Conservation (phyloP, 257 asterid genomes). For the Nicotiana otophora region DNA sequence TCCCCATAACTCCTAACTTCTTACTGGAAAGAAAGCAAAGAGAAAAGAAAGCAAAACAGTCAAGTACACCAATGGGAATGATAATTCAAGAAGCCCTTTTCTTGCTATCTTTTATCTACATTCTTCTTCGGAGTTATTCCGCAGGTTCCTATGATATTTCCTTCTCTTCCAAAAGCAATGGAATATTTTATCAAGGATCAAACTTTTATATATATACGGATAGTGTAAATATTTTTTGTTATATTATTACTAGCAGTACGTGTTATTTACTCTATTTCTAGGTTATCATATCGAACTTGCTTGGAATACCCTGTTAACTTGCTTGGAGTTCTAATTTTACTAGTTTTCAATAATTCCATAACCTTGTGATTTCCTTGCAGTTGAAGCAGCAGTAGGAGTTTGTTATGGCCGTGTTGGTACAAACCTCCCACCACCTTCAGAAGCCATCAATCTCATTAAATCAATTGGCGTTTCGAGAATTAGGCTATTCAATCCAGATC, state of each 20-base stretch:
- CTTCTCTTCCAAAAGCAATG: neutral
- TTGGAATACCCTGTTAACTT: no score
- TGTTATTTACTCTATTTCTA: no score
- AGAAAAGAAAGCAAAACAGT: neutral
- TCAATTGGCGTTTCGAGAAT: conserved; percentile 45
- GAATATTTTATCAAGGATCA: neutral
- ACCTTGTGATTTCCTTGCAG: conserved; percentile 15
- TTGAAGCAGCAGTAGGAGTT: conserved; percentile 56
- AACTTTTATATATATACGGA: neutral
- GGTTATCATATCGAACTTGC: no score
- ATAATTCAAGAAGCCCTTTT: neutral
- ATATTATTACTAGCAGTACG: no score
- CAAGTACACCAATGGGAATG: neutral
- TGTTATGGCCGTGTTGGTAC: conserved; percentile 56
- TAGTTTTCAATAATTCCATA: neutral
- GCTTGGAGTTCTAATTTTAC: no score
- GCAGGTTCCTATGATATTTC: neutral
- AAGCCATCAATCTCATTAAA: conserved; percentile 35
- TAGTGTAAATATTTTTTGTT: neutral
- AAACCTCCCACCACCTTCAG: conserved; percentile 47
- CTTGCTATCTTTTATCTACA: neutral
- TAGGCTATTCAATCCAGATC: conserved; percentile 58
- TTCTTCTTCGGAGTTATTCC: neutral
- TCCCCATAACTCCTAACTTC: neutral
- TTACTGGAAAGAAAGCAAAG: neutral